Conservation (phyloP, 768 basidiomycete species). For the Podaxis pistillaris region DNA sequence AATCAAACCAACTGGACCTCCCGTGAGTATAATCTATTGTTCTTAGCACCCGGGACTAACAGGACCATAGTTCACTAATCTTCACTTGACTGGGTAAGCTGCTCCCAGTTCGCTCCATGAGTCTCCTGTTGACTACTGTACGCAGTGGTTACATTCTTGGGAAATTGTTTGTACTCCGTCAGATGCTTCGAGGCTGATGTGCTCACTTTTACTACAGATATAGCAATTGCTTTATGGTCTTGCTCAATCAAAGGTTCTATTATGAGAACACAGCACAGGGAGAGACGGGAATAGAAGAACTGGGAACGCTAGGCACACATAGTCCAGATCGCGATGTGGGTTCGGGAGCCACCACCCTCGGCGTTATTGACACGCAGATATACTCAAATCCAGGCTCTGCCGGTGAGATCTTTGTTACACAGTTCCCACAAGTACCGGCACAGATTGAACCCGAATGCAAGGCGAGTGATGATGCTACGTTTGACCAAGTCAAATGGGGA, state of each 20-base stretch:
- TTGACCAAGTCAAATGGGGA: not conserved
- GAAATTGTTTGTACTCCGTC: not conserved
- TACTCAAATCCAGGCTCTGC: not conserved
- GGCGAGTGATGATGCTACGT: not conserved
- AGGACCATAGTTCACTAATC: not conserved
- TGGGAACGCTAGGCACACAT: not conserved
- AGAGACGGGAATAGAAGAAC: not conserved
- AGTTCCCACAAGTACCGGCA: not conserved
- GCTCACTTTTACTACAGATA: not conserved
- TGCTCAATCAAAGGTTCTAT: slow-evolving; percentile 8
- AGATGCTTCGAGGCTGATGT: not conserved
- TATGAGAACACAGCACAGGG: not conserved
- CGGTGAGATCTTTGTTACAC: not conserved
- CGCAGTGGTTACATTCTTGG: slow-evolving; percentile 5
- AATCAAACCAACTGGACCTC: not conserved
- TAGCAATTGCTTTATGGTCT: slow-evolving; percentile 12
- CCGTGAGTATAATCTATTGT: not conserved
- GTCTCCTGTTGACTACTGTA: too few relatives aligned
- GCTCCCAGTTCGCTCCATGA: not conserved
- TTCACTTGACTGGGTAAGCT: slow-evolving; percentile 1
- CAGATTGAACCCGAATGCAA: not conserved
- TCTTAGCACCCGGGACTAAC: not conserved
- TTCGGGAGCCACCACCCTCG: not conserved
- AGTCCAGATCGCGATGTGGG: not conserved
- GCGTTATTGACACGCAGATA: too few relatives aligned